A percentile compares a stretch with the other conserved stretches of the same genome.
Evolutionary conservation across 2,329 filamentous ascomycete species (phyloP).

Genomic region (Fusarium beomiforme): DNA sequence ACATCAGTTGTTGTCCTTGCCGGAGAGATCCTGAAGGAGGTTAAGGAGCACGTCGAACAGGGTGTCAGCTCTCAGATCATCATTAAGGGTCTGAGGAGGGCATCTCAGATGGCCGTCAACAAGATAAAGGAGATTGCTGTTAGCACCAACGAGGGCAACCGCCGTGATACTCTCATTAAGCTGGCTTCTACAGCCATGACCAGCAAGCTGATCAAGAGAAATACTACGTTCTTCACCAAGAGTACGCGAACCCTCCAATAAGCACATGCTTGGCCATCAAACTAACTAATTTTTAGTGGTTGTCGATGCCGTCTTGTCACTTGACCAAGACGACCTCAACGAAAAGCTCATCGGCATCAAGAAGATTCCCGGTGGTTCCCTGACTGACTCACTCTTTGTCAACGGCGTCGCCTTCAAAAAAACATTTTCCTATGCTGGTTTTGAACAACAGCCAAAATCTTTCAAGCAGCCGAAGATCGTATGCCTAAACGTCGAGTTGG

Average conservation of each 20-base stretch:
- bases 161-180: conserved; percentile 87
- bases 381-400: conserved; percentile 96
- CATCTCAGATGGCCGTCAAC: conserved; percentile 91
- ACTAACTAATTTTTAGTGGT: conserved; percentile 75
- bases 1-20: conserved; percentile 97
- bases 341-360: conserved; percentile 98
- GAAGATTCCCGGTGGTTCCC: conserved; percentile 95
- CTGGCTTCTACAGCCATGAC: conserved; percentile 97
- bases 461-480: conserved; percentile 97
- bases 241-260: conserved; percentile 63
- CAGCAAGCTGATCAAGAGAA: conserved; percentile 98
- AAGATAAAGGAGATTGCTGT: conserved; percentile 98
- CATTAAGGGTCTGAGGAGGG: conserved; percentile 92
- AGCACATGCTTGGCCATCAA: not conserved
- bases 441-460: conserved; percentile 97
- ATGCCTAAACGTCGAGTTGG: conserved; percentile 96
- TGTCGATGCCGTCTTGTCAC: conserved; percentile 92
- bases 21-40: conserved; percentile 97
- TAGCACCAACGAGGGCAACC: conserved; percentile 82
- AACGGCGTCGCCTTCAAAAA: conserved; percentile 99
- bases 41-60: conserved; percentile 95
- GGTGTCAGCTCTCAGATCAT: conserved; percentile 98
- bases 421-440: conserved; percentile 98
- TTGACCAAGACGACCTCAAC: conserved; percentile 97
- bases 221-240: conserved; percentile 97